Base-by-base conservation (phyloP, 306 rosid genomes). In the Senna siamea region DNA sequence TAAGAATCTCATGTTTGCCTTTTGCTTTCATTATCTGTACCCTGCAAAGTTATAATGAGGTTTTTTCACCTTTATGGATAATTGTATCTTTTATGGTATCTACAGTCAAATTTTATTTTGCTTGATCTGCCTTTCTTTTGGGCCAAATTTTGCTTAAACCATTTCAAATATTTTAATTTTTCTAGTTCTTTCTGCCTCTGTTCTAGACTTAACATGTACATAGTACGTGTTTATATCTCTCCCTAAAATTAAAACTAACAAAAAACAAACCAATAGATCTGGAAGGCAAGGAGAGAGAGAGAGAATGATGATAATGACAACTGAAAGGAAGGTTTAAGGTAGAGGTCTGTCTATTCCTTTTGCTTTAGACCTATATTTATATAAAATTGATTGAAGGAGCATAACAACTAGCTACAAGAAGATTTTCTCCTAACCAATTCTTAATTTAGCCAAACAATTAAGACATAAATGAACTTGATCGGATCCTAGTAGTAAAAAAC, bases 1-100 rank as follows among this genome's bases (percentile, higher is more conserved):
- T 76, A 38, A 30, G 46, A 30, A 47, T 76, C 26, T 51, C 14
- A 22, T 72, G 22, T 53, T 37, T 69, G 23, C 44, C 62, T 75
- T 50, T 50, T 34, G n/a, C n/a, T n/a, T n/a, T n/a, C 5, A 1
- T 56, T 60, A 22, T 63, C 38, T 50, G 22, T 68, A 17, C 40
- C 26, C 14, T 63, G 23, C 37, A 8, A 37, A 56, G 41, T 61
- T 52, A 68, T n/a, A 59, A 47, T 35, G n/a, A 44, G 41, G 10
- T 50, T 50, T 57, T 55, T 46, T 19, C 22, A 7, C 41, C 67
- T 32, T 4, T 28, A 41, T 6, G 14, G 55, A 0, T 44, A 5
- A 66, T 44, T 14, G 30, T 18, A 12, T 60, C 26, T 26, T n/a
- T 8, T 17, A 15, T 12, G 14, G 3, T 51, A 30, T 63, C 63